Percentiles rank a stretch among this genome's conserved stretches.
phyloP scores from a whole-genome alignment of 2,329 filamentous ascomycete genomes.

The Bipolaris gigantea region DNA sequence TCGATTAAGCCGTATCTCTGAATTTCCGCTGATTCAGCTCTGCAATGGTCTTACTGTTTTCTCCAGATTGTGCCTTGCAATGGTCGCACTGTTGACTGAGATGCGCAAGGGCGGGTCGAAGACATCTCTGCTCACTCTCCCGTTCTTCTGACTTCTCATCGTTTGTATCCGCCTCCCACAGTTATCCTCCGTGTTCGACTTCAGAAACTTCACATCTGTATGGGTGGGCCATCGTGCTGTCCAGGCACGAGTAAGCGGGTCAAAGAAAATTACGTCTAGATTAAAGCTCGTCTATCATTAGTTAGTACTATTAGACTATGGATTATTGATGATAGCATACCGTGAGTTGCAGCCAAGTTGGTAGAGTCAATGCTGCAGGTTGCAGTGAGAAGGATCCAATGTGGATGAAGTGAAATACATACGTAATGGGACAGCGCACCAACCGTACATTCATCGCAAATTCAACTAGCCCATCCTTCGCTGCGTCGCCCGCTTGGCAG shows the following conservation, averaged over 20 bases:
- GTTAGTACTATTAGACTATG: neutral
- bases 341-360: neutral
- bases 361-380: neutral
- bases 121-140: neutral
- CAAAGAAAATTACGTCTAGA: slow-evolving; percentile 11
- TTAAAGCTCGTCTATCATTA: slow-evolving; percentile 8
- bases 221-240: neutral
- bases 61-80: slow-evolving; percentile 6
- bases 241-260: neutral
- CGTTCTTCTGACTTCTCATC: neutral
- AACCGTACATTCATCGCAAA: neutral
- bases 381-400: neutral
- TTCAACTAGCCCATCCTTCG: neutral
- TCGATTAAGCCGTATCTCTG: neutral
- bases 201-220: neutral
- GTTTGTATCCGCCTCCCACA: neutral
- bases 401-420: neutral
- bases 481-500: too few relatives aligned
- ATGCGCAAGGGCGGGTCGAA: neutral
- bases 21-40: slow-evolving; percentile 5
- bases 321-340: neutral
- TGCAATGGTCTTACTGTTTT: slow-evolving; percentile 1
- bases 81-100: slow-evolving; percentile 8
- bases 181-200: neutral
- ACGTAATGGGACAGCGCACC: neutral